Percentiles rank a stretch among this genome's conserved stretches.
Conservation (phyloP, 345 rosid species). For the Populus tremula region DNA sequence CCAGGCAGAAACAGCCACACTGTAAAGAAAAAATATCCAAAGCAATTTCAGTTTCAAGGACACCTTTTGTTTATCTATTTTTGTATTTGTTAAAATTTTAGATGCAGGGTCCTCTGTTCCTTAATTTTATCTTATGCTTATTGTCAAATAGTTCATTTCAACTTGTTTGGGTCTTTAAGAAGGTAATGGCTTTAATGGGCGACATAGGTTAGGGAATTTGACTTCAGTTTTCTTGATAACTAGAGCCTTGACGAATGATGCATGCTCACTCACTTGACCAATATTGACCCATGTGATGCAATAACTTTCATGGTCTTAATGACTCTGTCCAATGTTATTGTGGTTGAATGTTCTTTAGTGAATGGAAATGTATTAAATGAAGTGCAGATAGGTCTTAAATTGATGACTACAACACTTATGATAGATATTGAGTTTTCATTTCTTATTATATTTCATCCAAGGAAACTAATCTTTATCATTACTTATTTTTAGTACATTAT, state of each 20-base stretch:
- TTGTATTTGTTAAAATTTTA: not conserved
- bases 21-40: not conserved
- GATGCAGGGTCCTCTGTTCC: not conserved
- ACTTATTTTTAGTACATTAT: conserved; percentile 60
- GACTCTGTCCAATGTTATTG: not conserved
- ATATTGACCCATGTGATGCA: not conserved
- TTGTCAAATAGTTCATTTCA: not conserved
- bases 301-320: not conserved
- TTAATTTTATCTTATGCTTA: not conserved
- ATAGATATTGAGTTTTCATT: not conserved
- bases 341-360: not conserved
- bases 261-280: not conserved
- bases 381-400: not conserved
- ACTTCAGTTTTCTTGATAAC: not conserved
- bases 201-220: not conserved
- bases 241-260: not conserved
- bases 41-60: not conserved
- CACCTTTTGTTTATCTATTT: not conserved
- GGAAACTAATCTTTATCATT: conserved; percentile 10
- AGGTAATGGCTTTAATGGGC: not conserved
- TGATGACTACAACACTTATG: not conserved
- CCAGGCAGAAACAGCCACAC: not conserved
- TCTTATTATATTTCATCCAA: not conserved
- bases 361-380: not conserved
- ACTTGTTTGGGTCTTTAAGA: not conserved